phyloP scores from a whole-genome alignment of 768 basidiomycete genomes.

The Mycena polygramma region DNA sequence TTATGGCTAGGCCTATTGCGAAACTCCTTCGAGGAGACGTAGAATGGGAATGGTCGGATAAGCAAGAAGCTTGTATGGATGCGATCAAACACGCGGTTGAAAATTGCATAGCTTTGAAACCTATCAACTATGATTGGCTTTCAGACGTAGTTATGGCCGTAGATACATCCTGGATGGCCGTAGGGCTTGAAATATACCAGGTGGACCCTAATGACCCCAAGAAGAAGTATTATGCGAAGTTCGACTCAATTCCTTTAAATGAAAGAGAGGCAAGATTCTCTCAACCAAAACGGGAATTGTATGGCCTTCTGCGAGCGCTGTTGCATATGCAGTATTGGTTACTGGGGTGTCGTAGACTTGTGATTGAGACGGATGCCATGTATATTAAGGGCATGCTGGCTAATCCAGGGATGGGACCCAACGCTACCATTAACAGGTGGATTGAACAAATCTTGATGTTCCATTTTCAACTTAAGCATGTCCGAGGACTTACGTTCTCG shows the following conservation, averaged over 20 bases:
- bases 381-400: not conserved
- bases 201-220: conserved; percentile 8
- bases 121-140: too few species aligned
- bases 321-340: conserved; percentile 29
- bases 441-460: conserved; percentile 3
- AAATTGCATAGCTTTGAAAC: too few species aligned
- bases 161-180: too few species aligned
- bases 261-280: not conserved
- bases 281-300: too few species aligned
- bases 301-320: too few species aligned
- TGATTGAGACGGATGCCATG: not conserved
- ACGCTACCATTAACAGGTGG: not conserved
- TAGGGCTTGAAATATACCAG: conserved; percentile 20
- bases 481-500: not conserved
- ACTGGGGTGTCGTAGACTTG: not conserved
- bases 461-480: not conserved
- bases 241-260: conserved; percentile 5
- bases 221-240: conserved; percentile 37
- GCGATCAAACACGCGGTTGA: too few species aligned
- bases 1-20: too few species aligned
- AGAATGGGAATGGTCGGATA: too few species aligned
- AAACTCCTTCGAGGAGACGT: too few species aligned
- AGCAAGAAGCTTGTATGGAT: too few species aligned
- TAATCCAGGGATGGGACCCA: conserved; percentile 1
- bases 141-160: too few species aligned